Evolutionary conservation across 257 asterid species (phyloP), one percentile per base, ranked within the genome.

Genomic region (Solanum microdontum): DNA sequence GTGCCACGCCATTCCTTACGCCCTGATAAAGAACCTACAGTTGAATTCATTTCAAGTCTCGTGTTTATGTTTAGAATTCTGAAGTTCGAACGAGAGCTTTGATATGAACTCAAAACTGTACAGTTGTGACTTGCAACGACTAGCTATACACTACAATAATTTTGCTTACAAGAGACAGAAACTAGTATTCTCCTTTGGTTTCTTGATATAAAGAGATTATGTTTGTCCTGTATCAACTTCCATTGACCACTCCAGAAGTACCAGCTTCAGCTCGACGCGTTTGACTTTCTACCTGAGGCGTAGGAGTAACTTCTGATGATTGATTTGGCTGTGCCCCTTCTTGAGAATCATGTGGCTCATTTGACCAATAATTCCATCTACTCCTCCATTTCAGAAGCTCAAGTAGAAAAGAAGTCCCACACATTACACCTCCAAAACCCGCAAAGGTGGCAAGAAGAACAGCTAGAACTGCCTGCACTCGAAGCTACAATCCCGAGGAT

Each of bases 391-490:
- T 96, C 21, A 89, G 73, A 33, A 95, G 82, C 92, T 96, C 97
- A 26, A 90, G 91, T 77, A 95, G 32, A 64, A 96, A 86, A 23
- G 96, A 94, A 74, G 98, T 94, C 58, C 96, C 98, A 72, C 97
- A 94, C 98, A 96, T 94, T 74, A 94, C 91, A 64, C 98, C 97
- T 88, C 98, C 99, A 88, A 96, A 95, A 51, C 99, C 98, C 79
- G 94, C 95, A 90, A 95, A 94, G 32, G 98, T 93, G 19, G 97
- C 98, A 8, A 96, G 94, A 82, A 95, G 93, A 87, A 94, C 95
- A 0, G 99, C 88, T 84, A 95, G 87, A 91, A 96, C 95, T 28
- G 94, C 95, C 90, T 94, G 98, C 87, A 96, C 94, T 26, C 88
- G 92, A 86, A 96, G 95, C 99, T 95, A 87, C 80, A 66, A 80